phyloP scores from a whole-genome alignment of 805 yeast species.

The Candida nemodendra region DNA sequence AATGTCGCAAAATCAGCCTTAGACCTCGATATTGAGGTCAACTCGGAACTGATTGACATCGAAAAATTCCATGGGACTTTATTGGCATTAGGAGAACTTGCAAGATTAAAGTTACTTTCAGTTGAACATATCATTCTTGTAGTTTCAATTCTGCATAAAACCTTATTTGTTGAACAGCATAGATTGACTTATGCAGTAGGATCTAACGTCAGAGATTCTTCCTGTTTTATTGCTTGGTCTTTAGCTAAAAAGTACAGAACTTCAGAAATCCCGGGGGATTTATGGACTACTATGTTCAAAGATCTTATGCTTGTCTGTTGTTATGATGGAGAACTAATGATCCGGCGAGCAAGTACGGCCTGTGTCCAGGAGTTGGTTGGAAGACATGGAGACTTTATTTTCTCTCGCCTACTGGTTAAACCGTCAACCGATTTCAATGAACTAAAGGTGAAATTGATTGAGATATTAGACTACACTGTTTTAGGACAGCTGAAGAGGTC shows the following conservation, averaged over 20 bases:
- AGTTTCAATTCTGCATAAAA: slow-evolving; percentile 40
- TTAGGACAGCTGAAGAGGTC: slow-evolving; percentile 45
- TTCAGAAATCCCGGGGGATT: slow-evolving; percentile 17
- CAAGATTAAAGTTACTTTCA: slow-evolving; percentile 22
- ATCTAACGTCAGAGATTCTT: slow-evolving; percentile 74
- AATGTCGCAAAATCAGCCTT: background rate
- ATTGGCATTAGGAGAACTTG: slow-evolving; percentile 54
- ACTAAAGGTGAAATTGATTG: slow-evolving; percentile 51
- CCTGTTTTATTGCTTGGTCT: slow-evolving; percentile 86
- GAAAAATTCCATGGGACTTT: slow-evolving; percentile 57
- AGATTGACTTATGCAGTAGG: slow-evolving; percentile 55
- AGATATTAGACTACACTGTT: slow-evolving; percentile 51
- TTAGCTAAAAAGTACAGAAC: slow-evolving; percentile 42
- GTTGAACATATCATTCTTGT: slow-evolving; percentile 23
- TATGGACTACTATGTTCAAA: slow-evolving; percentile 23
- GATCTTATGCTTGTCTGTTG: slow-evolving; percentile 53
- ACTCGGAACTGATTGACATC: slow-evolving; percentile 36
- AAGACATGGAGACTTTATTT: slow-evolving; percentile 51
- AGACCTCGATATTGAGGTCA: slow-evolving; percentile 14
- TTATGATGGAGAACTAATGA: slow-evolving; percentile 70
- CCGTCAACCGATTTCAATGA: slow-evolving; percentile 27
- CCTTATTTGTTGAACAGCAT: slow-evolving; percentile 58
- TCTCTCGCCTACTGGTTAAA: slow-evolving; percentile 21
- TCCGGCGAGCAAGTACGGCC: slow-evolving; percentile 82
- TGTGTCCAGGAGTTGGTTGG: slow-evolving; percentile 87